Evolutionary conservation across 2,329 filamentous ascomycete species (phyloP).

Genomic region (Mycosphaerella sp.): DNA sequence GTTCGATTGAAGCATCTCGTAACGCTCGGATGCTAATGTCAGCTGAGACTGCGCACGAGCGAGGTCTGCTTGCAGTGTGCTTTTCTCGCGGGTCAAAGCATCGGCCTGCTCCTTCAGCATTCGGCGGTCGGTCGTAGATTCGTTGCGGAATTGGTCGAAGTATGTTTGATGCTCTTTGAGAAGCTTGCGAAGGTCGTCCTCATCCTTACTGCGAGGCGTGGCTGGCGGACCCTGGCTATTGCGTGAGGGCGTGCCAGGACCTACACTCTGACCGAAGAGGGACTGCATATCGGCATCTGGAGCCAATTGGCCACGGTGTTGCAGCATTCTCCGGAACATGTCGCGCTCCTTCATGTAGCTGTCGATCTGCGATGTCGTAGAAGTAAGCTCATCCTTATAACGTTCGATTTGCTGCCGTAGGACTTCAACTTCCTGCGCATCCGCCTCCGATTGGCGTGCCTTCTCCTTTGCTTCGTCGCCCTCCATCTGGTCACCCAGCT

Average conservation of each 20-base stretch:
- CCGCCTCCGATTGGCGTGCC: slow-evolving; percentile 48
- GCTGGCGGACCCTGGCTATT: slow-evolving; percentile 34
- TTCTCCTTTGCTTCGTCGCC: slow-evolving; percentile 71
- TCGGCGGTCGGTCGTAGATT: slow-evolving; percentile 72
- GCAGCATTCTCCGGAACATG: slow-evolving; percentile 92
- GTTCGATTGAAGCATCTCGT: slow-evolving; percentile 84
- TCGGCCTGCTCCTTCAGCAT: slow-evolving; percentile 81
- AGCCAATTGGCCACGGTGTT: slow-evolving; percentile 61
- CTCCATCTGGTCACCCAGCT: slow-evolving; percentile 84
- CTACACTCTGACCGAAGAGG: slow-evolving; percentile 63
- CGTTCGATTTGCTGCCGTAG: slow-evolving; percentile 67
- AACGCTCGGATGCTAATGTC: slow-evolving; percentile 72
- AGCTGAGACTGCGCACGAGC: slow-evolving; percentile 75
- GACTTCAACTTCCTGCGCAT: slow-evolving; percentile 60
- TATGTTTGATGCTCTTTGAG: slow-evolving; percentile 83
- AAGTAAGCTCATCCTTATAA: slow-evolving; percentile 77
- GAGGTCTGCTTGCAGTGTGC: slow-evolving; percentile 71
- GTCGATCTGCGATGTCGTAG: slow-evolving; percentile 75
- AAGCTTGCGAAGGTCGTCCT: slow-evolving; percentile 67
- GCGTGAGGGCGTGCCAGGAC: slow-evolving; percentile 42
- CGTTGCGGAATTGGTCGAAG: slow-evolving; percentile 83
- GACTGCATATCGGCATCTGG: slow-evolving; percentile 57
- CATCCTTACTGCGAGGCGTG: slow-evolving; percentile 50
- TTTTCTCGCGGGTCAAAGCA: slow-evolving; percentile 73
- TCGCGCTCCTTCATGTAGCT: slow-evolving; percentile 94